phyloP scores from a whole-genome alignment of 2,329 filamentous ascomycete genomes.

The Ophiostoma australiae region DNA sequence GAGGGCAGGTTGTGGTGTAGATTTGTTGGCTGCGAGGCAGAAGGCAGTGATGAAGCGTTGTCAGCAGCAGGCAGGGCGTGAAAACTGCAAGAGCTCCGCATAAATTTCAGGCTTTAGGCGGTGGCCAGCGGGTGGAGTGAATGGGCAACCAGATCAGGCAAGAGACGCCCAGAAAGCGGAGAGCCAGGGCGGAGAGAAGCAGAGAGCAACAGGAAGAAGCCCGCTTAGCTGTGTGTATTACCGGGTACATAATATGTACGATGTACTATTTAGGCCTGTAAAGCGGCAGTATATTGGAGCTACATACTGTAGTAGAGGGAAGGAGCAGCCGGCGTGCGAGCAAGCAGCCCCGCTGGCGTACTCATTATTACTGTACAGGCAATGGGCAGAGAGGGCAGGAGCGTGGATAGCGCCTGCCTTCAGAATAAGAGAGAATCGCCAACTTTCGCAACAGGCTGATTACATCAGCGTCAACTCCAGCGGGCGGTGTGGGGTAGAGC shows the following conservation, averaged over 20 bases:
- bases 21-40: no score
- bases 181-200: background rate
- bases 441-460: background rate
- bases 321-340: background rate
- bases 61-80: background rate
- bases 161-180: background rate
- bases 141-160: background rate
- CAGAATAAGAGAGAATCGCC: background rate
- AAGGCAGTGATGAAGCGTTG: background rate
- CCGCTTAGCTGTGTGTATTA: no score
- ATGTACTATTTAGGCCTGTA: no score
- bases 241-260: no score
- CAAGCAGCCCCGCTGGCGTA: background rate
- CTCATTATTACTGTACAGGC: background rate
- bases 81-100: background rate
- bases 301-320: background rate
- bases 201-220: background rate
- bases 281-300: background rate
- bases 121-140: slow-evolving; percentile 4
- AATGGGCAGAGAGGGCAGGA: background rate
- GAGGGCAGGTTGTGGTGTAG: background rate
- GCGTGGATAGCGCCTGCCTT: background rate
- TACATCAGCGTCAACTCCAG: background rate
- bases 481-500: background rate
- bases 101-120: slow-evolving; percentile 10